Percentiles rank a stretch among this genome's conserved stretches.
These are phyloP conservation scores for Pestalotiopsis sp. DNA, from an alignment of 2,329 filamentous ascomycete genomes.

Conservation along the genomic window DNA sequence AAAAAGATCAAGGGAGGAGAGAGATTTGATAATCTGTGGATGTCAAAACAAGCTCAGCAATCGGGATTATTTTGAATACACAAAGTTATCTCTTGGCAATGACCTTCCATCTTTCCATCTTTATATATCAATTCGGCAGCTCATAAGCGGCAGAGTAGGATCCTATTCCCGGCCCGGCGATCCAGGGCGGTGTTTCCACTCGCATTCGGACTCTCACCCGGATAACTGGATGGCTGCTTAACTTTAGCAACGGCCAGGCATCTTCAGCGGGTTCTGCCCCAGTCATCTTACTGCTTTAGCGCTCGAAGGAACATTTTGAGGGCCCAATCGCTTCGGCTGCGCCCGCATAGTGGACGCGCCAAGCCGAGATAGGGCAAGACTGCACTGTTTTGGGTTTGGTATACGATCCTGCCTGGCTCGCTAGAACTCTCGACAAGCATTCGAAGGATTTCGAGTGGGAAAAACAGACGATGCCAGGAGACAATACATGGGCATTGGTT, in stretches of 20 bases:
- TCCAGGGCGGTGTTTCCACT: not conserved
- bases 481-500: no score
- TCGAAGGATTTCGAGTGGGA: not conserved
- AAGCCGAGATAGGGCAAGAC: not conserved
- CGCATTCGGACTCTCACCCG: conserved; percentile 5
- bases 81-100: not conserved
- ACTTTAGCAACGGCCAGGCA: not conserved
- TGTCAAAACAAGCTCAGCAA: not conserved
- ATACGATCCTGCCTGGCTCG: not conserved
- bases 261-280: not conserved
- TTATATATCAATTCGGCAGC: not conserved
- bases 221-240: not conserved
- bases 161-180: not conserved
- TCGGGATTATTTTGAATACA: not conserved
- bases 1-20: not conserved
- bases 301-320: not conserved
- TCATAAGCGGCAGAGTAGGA: not conserved
- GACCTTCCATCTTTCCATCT: not conserved
- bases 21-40: not conserved
- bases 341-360: not conserved
- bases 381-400: not conserved
- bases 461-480: not conserved
- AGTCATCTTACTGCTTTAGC: not conserved
- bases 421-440: not conserved
- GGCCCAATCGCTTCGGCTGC: not conserved